These are phyloP conservation scores for Hysterium pulicare DNA, from an alignment of 2,329 filamentous ascomycete species.

Conservation along the genomic window DNA sequence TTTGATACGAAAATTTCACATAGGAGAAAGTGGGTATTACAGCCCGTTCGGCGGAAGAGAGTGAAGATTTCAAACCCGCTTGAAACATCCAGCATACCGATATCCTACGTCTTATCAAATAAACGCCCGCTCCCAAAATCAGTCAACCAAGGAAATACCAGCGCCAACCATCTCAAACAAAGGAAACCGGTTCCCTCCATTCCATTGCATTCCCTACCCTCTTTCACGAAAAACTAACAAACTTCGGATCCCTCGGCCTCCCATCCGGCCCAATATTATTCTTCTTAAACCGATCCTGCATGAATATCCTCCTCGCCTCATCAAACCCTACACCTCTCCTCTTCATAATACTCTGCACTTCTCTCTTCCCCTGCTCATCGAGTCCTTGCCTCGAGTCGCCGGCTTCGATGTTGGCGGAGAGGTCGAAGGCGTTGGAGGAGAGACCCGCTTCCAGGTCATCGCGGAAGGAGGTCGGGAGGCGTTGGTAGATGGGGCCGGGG, in stretches of 20 bases:
- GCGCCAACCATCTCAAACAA: too few species aligned
- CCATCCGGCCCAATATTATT: constrained; percentile 89
- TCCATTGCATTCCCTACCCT: too few species aligned
- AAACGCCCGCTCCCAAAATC: too few species aligned
- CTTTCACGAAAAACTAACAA: constrained; percentile 94
- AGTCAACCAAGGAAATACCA: too few species aligned
- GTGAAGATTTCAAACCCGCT: too few species aligned
- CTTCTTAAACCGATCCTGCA: constrained; percentile 79
- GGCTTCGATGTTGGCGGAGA: constrained; percentile 72
- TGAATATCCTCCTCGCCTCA: constrained; percentile 81
- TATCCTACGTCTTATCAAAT: too few species aligned
- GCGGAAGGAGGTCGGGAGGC: constrained; percentile 72
- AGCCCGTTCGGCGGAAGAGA: too few species aligned
- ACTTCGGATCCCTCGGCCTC: constrained; percentile 85
- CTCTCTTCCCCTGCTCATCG: constrained; percentile 73
- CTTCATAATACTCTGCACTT: constrained; percentile 91
- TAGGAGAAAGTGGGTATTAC: too few species aligned
- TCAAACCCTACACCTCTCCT: constrained; percentile 78
- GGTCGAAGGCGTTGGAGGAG: constrained; percentile 77
- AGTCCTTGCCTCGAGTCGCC: constrained; percentile 78
- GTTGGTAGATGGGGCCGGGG: constrained; percentile 67
- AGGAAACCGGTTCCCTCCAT: too few species aligned
- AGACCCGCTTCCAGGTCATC: constrained; percentile 86
- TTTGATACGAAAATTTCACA: too few species aligned
- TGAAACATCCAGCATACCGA: too few species aligned